phyloP scores from a whole-genome alignment of 2,329 filamentous ascomycete species.

The Intubia oerlemansii region DNA sequence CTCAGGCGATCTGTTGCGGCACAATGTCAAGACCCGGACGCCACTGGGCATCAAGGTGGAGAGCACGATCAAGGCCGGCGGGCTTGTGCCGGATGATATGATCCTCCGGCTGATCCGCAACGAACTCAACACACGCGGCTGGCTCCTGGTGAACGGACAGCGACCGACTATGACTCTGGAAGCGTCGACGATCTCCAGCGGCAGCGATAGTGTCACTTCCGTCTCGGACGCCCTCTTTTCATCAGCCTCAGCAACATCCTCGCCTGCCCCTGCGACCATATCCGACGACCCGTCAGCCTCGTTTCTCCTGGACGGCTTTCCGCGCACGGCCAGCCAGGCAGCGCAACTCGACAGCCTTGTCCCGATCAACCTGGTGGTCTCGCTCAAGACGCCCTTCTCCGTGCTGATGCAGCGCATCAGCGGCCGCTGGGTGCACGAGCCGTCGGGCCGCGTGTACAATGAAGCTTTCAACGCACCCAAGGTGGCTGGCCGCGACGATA shows the following conservation, averaged over 20 bases:
- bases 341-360: slow-evolving; percentile 55
- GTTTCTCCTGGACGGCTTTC: slow-evolving; percentile 92
- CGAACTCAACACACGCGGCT: slow-evolving; percentile 68
- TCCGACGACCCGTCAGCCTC: slow-evolving; percentile 59
- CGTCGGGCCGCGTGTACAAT: slow-evolving; percentile 87
- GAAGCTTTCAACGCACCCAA: slow-evolving; percentile 77
- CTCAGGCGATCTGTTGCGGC: slow-evolving; percentile 76
- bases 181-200: too few species aligned
- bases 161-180: slow-evolving; percentile 27
- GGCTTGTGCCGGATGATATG: slow-evolving; percentile 76
- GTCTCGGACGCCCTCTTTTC: background rate
- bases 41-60: slow-evolving; percentile 82
- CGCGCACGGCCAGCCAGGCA: slow-evolving; percentile 68
- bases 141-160: slow-evolving; percentile 37
- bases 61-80: slow-evolving; percentile 66
- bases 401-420: slow-evolving; percentile 81
- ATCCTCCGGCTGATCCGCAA: slow-evolving; percentile 85
- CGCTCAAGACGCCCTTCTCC: slow-evolving; percentile 62
- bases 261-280: slow-evolving; percentile 10
- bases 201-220: background rate
- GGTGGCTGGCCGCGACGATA: slow-evolving; percentile 61
- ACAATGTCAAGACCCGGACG: slow-evolving; percentile 79
- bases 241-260: background rate
- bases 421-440: slow-evolving; percentile 81
- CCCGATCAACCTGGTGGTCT: slow-evolving; percentile 88